These are phyloP conservation scores for Podila horticola DNA, from an alignment of 192 early-diverging fungal species.

Conservation along the genomic window DNA sequence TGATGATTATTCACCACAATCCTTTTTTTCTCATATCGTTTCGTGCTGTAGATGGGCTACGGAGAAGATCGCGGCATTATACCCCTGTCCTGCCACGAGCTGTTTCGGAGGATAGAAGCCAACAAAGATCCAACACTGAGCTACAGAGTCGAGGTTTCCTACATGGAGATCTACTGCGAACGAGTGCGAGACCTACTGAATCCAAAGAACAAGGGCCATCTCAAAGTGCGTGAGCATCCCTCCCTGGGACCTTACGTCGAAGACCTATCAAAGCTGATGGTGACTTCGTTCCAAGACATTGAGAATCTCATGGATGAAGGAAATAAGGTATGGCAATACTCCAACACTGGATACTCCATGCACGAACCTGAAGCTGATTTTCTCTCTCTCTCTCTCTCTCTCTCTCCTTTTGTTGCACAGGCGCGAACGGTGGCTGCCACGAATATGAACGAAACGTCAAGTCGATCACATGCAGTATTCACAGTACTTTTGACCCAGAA, in stretches of 20 bases:
- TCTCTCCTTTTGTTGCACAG: slow-evolving; percentile 28
- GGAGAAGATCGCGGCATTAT: slow-evolving; percentile 87
- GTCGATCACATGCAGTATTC: slow-evolving; percentile 89
- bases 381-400: background rate
- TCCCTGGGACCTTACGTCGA: slow-evolving; percentile 89
- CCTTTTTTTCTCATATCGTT: background rate
- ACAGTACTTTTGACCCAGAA: slow-evolving; percentile 80
- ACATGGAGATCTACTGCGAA: slow-evolving; percentile 94
- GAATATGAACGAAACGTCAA: slow-evolving; percentile 94
- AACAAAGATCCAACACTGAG: slow-evolving; percentile 56
- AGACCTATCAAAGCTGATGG: slow-evolving; percentile 87
- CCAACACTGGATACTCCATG: background rate
- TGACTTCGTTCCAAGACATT: slow-evolving; percentile 76
- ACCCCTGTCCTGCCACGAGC: slow-evolving; percentile 80
- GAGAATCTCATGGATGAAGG: slow-evolving; percentile 82
- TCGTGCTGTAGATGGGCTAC: slow-evolving; percentile 67
- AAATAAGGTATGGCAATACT: slow-evolving; percentile 67
- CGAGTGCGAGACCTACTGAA: slow-evolving; percentile 84
- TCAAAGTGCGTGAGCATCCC: slow-evolving; percentile 87
- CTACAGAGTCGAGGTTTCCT: slow-evolving; percentile 83
- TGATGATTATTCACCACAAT: background rate
- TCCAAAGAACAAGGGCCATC: slow-evolving; percentile 72
- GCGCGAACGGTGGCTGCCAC: slow-evolving; percentile 91
- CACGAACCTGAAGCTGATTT: no score
- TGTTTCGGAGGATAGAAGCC: slow-evolving; percentile 75